Conservation (phyloP, 305 asterid genomes). For the Coffea humblotiana region DNA sequence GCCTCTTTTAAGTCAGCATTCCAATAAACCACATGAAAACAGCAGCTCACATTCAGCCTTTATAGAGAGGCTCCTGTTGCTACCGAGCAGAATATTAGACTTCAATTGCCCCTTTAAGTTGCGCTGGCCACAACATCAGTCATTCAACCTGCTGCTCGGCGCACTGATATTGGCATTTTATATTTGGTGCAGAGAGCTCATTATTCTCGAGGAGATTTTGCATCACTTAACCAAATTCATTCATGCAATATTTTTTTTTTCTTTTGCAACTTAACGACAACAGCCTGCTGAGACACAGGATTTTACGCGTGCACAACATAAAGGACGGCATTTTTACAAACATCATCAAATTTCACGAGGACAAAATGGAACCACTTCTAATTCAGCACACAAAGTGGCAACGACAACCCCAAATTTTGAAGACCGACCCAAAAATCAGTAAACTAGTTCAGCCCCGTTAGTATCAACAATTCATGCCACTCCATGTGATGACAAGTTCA, state of each 20-base stretch:
- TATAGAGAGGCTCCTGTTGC: neutral
- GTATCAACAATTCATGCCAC: no score
- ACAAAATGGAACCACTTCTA: neutral
- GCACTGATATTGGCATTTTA: neutral
- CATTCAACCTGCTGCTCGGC: neutral
- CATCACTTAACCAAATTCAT: neutral
- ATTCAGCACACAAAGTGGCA: neutral
- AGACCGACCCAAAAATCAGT: neutral
- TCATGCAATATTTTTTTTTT: neutral
- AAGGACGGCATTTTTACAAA: neutral
- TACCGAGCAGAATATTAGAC: neutral
- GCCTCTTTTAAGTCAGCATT: neutral
- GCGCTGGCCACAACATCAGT: neutral
- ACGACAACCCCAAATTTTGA: neutral
- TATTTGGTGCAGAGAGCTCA: neutral
- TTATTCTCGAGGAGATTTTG: neutral
- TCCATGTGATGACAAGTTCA: no score
- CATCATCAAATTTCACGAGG: neutral
- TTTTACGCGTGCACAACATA: neutral
- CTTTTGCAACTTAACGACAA: neutral
- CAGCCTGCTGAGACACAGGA: neutral
- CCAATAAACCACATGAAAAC: neutral
- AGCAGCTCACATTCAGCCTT: neutral
- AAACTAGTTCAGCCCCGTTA: neutral
- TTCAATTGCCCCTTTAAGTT: no score